Conservation (phyloP, 805 yeast species). For the Starmerella apis region DNA sequence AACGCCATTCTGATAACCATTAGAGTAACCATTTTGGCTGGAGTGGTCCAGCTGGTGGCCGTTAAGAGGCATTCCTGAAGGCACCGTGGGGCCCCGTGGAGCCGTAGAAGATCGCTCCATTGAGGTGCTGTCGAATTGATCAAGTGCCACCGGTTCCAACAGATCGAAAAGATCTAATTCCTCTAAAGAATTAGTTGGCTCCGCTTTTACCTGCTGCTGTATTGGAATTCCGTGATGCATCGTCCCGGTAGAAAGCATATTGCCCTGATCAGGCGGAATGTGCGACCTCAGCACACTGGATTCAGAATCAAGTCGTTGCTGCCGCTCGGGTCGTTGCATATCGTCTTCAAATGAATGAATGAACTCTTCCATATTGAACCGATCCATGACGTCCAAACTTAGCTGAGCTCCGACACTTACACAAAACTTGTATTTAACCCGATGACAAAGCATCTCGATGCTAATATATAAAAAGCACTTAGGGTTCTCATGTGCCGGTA, state of each 20-base stretch:
- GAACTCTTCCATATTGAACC: constrained; percentile 4
- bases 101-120: neutral
- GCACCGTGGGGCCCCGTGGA: neutral
- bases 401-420: neutral
- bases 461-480: neutral
- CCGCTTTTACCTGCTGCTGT: neutral
- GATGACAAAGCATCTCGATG: constrained; percentile 8
- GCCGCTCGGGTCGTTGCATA: constrained; percentile 2
- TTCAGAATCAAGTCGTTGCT: neutral
- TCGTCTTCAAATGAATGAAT: constrained; percentile 5
- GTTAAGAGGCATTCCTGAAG: neutral
- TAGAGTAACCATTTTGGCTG: neutral
- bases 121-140: neutral
- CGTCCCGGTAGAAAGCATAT: neutral
- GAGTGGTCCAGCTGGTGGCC: neutral
- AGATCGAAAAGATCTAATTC: constrained; percentile 1
- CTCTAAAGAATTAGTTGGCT: neutral
- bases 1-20: neutral
- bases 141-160: neutral
- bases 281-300: neutral
- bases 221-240: neutral
- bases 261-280: neutral
- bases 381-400: constrained; percentile 2
- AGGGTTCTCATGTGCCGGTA: constrained; percentile 2
- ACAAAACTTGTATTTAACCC: constrained; percentile 1